These are phyloP conservation scores for Emergomyces orientalis DNA, from an alignment of 2,329 filamentous ascomycete species.

Conservation along the genomic window DNA sequence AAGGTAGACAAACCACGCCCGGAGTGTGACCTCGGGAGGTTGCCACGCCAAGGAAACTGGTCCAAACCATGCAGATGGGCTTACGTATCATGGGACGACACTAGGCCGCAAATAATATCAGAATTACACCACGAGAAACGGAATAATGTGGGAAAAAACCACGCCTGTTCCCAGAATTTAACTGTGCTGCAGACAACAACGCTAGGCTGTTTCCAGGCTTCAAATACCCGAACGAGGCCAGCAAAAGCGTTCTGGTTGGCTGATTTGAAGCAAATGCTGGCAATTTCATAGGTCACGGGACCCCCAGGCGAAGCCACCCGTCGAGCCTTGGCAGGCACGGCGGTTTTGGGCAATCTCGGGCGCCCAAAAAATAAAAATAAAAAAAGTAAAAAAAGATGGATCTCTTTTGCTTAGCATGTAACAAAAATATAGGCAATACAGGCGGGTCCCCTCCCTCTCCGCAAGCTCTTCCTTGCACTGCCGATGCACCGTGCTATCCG, in stretches of 20 bases:
- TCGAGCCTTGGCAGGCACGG: neutral
- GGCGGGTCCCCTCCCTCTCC: neutral
- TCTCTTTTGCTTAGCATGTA: neutral
- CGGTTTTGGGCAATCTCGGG: too few relatives aligned
- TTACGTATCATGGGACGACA: too few relatives aligned
- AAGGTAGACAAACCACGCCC: neutral
- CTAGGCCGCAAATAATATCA: too few relatives aligned
- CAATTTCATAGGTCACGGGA: neutral
- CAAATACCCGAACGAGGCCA: conserved; percentile 29
- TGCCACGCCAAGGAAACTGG: neutral
- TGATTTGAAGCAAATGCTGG: conserved; percentile 10
- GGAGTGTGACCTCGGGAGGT: neutral
- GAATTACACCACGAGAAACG: too few relatives aligned
- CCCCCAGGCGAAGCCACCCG: neutral
- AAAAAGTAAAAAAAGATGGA: neutral
- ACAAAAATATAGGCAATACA: too few relatives aligned
- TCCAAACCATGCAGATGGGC: too few relatives aligned
- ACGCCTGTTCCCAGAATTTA: neutral
- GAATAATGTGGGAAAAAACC: neutral
- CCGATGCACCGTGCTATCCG: neutral
- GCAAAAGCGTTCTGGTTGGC: conserved; percentile 22
- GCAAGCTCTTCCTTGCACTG: neutral
- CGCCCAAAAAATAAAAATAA: neutral
- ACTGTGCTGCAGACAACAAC: conserved; percentile 15
- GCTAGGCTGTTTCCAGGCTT: conserved; percentile 21